These are phyloP conservation scores for Triglochin maritima DNA, from an alignment of 106 monocot species.

Conservation along the genomic window DNA sequence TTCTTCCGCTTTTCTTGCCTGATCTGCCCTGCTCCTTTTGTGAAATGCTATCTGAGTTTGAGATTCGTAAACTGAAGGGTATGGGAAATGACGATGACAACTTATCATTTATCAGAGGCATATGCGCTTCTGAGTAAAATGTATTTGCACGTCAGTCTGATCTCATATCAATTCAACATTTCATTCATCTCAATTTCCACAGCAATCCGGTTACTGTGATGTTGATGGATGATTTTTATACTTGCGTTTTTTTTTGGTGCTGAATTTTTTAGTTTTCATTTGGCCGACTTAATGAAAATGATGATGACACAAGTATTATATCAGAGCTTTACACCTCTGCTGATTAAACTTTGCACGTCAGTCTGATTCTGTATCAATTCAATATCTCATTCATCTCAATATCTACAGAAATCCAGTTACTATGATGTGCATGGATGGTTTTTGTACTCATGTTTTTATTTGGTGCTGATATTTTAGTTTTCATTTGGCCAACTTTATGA, in stretches of 20 bases:
- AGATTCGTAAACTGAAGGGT: too few species aligned
- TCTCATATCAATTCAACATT: not conserved
- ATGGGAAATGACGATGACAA: not conserved
- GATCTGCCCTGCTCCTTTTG: too few species aligned
- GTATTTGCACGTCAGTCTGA: not conserved
- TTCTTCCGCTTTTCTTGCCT: too few species aligned
- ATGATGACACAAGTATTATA: not conserved
- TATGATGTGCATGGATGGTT: not conserved
- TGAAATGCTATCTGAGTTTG: too few species aligned
- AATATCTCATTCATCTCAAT: not conserved
- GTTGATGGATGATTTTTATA: too few species aligned
- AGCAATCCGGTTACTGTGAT: not conserved
- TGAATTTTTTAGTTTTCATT: too few species aligned
- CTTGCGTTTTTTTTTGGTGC: too few species aligned
- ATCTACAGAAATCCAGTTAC: not conserved
- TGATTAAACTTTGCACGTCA: conserved; percentile 8
- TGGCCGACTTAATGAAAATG: not conserved
- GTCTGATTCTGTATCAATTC: conserved; percentile 1
- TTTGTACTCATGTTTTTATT: too few species aligned
- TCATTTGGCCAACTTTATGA: not conserved
- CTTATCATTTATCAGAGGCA: not conserved
- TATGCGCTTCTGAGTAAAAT: conserved; percentile 1
- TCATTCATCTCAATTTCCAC: not conserved
- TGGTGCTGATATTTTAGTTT: too few species aligned
- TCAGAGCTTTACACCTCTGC: not conserved